Evolutionary conservation across 192 early-diverging fungal genomes (phyloP).

Genomic region (Endogone sp.): DNA sequence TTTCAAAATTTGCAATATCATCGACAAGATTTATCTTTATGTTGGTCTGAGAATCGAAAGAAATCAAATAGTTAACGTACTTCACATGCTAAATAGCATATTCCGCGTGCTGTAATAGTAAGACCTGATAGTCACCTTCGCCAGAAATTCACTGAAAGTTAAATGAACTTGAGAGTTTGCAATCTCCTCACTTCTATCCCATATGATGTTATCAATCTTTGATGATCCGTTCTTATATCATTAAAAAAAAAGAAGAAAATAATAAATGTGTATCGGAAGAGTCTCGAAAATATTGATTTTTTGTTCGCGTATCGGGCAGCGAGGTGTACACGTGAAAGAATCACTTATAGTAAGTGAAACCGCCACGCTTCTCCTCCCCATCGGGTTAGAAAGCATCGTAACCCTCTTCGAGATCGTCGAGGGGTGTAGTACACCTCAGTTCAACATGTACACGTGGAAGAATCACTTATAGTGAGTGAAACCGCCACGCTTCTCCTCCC

Average conservation of each 20-base stretch:
- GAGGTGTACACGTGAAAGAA: conserved; percentile 1
- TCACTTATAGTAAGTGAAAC: conserved; percentile 12
- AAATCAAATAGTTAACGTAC: conserved; percentile 9
- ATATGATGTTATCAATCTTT: conserved; percentile 8
- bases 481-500: conserved; percentile 16
- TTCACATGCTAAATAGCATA: conserved; percentile 6
- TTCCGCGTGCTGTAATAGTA: not conserved
- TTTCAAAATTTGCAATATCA: not conserved
- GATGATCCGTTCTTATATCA: conserved; percentile 14
- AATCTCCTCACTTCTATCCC: conserved; percentile 11
- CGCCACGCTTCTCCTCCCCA: conserved; percentile 17
- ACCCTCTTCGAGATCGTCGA: conserved; percentile 18
- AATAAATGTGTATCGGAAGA: conserved; percentile 5
- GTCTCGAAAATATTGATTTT: too few relatives aligned
- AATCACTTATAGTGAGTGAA: conserved; percentile 12
- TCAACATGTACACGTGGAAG: not conserved
- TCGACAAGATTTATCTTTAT: conserved; percentile 19
- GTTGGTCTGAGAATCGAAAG: conserved; percentile 11
- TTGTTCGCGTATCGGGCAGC: too few relatives aligned
- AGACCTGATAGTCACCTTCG: conserved; percentile 13
- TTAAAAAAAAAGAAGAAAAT: not conserved
- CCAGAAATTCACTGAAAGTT: conserved; percentile 11
- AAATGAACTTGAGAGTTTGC: conserved; percentile 20
- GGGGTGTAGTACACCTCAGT: conserved; percentile 8
- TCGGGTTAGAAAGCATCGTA: conserved; percentile 15